Evolutionary conservation across 768 basidiomycete species (phyloP).

Genomic region (Amanita phalloides): DNA sequence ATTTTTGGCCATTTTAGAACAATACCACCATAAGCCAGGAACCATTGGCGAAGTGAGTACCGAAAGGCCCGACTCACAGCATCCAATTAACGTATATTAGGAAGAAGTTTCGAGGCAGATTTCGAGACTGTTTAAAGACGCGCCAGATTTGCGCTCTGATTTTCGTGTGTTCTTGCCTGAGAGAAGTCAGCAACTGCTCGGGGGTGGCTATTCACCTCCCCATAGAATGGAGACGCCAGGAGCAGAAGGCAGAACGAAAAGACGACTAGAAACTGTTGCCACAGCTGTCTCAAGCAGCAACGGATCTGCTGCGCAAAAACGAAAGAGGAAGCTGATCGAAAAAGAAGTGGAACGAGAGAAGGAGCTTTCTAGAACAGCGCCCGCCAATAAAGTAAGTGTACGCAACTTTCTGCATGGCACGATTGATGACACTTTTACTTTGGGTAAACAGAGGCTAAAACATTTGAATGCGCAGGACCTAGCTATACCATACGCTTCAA

Average conservation of each 20-base stretch:
- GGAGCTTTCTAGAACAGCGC: slow-evolving; percentile 14
- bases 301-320: slow-evolving; percentile 42
- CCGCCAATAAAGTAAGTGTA: slow-evolving; percentile 25
- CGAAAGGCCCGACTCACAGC: slow-evolving; percentile 3
- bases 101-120: slow-evolving; percentile 63
- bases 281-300: slow-evolving; percentile 16
- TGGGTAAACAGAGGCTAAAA: slow-evolving; percentile 24
- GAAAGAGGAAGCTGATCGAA: slow-evolving; percentile 55
- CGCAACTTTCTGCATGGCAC: slow-evolving; percentile 2
- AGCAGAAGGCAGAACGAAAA: slow-evolving; percentile 30
- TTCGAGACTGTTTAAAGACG: slow-evolving; percentile 61
- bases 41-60: slow-evolving; percentile 46
- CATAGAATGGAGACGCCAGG: slow-evolving; percentile 22
- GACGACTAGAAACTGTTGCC: slow-evolving; percentile 33
- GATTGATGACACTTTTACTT: slow-evolving; percentile 2
- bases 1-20: slow-evolving; percentile 67
- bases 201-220: slow-evolving; percentile 27
- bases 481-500: slow-evolving; percentile 24
- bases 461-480: slow-evolving; percentile 27
- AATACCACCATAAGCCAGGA: slow-evolving; percentile 50
- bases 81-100: slow-evolving; percentile 20
- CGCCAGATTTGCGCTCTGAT: slow-evolving; percentile 61
- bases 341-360: slow-evolving; percentile 33
- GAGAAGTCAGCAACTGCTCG: slow-evolving; percentile 36
- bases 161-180: slow-evolving; percentile 72